Conservation (phyloP, 164 flowering plant species). For the Tinospora cordifolia region DNA sequence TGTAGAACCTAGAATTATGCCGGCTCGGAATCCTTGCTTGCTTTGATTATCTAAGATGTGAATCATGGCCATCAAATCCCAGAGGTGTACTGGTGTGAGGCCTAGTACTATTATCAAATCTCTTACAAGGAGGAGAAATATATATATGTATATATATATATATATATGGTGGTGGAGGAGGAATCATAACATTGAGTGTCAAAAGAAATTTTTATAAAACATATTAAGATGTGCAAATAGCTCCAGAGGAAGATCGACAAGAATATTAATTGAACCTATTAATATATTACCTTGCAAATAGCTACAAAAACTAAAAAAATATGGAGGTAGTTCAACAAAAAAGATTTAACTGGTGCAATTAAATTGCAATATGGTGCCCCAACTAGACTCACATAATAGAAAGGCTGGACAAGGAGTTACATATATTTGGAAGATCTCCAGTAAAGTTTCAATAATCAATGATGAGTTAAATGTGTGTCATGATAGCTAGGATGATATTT, state of each 20-base stretch:
- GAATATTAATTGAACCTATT: conserved; percentile 62
- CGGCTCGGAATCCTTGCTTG: conserved; percentile 34
- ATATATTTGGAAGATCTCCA: conserved; percentile 77
- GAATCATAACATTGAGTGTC: conserved; percentile 19
- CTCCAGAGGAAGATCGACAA: conserved; percentile 52
- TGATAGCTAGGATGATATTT: too few relatives aligned
- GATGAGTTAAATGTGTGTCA: too few relatives aligned
- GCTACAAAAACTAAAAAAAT: conserved; percentile 38
- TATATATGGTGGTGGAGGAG: conserved; percentile 76
- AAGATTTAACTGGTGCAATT: background rate
- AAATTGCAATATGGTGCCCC: background rate
- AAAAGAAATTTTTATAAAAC: conserved; percentile 6
- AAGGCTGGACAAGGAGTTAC: conserved; percentile 61
- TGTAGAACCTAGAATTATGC: conserved; percentile 53
- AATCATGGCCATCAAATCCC: conserved; percentile 27
- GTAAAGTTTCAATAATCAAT: too few relatives aligned
- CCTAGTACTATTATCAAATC: conserved; percentile 34
- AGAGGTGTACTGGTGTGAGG: conserved; percentile 25
- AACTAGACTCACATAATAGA: conserved; percentile 64
- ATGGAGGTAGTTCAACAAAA: background rate
- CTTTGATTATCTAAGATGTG: conserved; percentile 23
- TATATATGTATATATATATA: conserved; percentile 47
- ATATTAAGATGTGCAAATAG: conserved; percentile 11
- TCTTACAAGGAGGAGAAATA: conserved; percentile 64
- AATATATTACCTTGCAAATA: conserved; percentile 74